Percentiles rank a stretch among this genome's conserved stretches.
phyloP scores from a whole-genome alignment of 176 grass and related monocot genomes.

The Rhynchospora tenuis region DNA sequence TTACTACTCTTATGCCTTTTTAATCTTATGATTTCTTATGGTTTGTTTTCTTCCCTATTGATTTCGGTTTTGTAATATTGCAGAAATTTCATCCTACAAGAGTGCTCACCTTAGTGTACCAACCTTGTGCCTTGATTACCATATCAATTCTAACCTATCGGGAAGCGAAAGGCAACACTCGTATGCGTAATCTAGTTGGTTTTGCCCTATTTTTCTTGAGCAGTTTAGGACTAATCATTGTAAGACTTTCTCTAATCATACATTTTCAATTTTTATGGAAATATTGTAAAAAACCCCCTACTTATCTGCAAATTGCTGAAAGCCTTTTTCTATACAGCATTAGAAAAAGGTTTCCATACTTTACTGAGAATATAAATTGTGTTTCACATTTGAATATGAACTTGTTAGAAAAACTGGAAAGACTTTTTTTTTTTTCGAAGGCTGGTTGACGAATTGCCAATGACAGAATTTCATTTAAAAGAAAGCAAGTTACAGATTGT shows the following conservation, averaged over 20 bases:
- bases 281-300: not conserved
- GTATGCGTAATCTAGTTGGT: slow-evolving; percentile 32
- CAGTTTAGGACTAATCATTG: slow-evolving; percentile 29
- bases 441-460: too few species aligned
- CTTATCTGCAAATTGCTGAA: not conserved
- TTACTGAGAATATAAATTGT: not conserved
- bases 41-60: not conserved
- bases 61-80: not conserved
- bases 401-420: not conserved
- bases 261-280: not conserved
- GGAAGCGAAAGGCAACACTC: slow-evolving; percentile 52
- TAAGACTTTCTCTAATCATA: slow-evolving; percentile 16
- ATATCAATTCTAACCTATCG: slow-evolving; percentile 32
- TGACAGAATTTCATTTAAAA: too few species aligned
- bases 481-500: too few species aligned
- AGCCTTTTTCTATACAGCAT: not conserved
- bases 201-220: slow-evolving; percentile 42
- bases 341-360: not conserved
- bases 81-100: slow-evolving; percentile 33
- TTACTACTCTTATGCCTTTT: not conserved
- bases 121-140: slow-evolving; percentile 36
- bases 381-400: not conserved
- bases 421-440: not conserved
- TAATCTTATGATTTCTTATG: not conserved
- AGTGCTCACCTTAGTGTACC: slow-evolving; percentile 37